Evolutionary conservation across 2,329 filamentous ascomycete species (phyloP).

Genomic region (Plectosphaerella plurivora): DNA sequence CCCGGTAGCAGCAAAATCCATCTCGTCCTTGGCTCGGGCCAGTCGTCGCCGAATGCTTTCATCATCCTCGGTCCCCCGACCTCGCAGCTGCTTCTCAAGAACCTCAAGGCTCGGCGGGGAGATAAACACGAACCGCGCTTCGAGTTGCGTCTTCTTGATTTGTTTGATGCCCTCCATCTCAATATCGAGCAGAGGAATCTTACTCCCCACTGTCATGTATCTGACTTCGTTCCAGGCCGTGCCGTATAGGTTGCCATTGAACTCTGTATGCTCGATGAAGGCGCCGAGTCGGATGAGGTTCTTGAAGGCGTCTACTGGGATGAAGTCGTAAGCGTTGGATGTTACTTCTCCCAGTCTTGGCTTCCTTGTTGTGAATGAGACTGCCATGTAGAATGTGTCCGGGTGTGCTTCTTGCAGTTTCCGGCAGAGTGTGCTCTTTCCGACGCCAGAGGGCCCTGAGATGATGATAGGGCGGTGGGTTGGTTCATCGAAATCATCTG

Average conservation of each 20-base stretch:
- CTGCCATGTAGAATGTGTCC: constrained; percentile 49
- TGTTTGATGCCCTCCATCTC: constrained; percentile 99
- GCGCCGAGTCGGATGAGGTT: constrained; percentile 60
- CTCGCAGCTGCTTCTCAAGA: constrained; percentile 69
- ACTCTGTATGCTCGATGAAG: constrained; percentile 77
- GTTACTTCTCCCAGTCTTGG: constrained; percentile 72
- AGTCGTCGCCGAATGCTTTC: constrained; percentile 65
- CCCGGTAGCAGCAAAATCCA: constrained; percentile 67
- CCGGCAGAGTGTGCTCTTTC: neutral
- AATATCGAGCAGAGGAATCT: constrained; percentile 83
- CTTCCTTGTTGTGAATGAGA: constrained; percentile 73
- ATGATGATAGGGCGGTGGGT: neutral
- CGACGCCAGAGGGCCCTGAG: constrained; percentile 1
- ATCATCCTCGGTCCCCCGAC: constrained; percentile 72
- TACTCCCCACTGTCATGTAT: constrained; percentile 50
- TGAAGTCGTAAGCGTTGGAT: constrained; percentile 79
- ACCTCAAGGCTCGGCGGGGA: constrained; percentile 71
- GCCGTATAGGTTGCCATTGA: constrained; percentile 82
- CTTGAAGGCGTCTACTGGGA: constrained; percentile 63
- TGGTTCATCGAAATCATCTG: constrained; percentile 6
- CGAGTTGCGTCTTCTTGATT: constrained; percentile 69
- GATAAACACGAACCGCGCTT: constrained; percentile 80
- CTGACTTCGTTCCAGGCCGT: constrained; percentile 71
- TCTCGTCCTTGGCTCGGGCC: constrained; percentile 66
- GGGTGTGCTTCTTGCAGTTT: constrained; percentile 45